These are phyloP conservation scores for Tripidium arundinaceum DNA, from an alignment of 202 grass and related monocot genomes.

Conservation along the genomic window DNA sequence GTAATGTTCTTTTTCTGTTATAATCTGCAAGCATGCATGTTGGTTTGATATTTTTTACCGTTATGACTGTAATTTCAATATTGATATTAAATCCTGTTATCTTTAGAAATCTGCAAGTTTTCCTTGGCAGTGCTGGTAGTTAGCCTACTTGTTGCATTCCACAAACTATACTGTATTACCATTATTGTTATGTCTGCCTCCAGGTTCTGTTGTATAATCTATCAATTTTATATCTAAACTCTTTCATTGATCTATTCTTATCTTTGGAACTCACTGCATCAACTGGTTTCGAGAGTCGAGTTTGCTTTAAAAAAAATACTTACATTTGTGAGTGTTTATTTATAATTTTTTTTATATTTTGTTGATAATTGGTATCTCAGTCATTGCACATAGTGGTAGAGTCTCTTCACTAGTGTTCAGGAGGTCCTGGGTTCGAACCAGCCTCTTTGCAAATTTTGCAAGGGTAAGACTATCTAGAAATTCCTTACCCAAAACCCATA, in stretches of 20 bases:
- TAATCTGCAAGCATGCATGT: neutral
- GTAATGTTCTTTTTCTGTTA: neutral
- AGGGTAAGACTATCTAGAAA: no score
- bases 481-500: no score
- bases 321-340: constrained; percentile 13
- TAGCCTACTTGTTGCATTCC: neutral
- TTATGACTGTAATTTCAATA: neutral
- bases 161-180: constrained; percentile 9
- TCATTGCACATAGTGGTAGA: neutral
- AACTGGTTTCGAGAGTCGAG: neutral
- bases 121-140: neutral
- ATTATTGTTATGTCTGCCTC: neutral
- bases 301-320: neutral
- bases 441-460: no score
- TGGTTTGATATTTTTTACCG: neutral
- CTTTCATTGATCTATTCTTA: neutral
- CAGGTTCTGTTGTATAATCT: neutral
- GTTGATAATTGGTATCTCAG: neutral
- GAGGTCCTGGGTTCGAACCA: neutral
- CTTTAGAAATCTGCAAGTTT: neutral
- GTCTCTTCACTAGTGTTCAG: neutral
- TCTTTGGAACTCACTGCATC: constrained; percentile 15
- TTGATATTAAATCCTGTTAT: neutral
- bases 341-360: neutral
- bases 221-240: neutral